Evolutionary conservation across 106 monocot species (phyloP), one percentile per base, ranked within the genome.

Genomic region (Narthecium ossifragum): DNA sequence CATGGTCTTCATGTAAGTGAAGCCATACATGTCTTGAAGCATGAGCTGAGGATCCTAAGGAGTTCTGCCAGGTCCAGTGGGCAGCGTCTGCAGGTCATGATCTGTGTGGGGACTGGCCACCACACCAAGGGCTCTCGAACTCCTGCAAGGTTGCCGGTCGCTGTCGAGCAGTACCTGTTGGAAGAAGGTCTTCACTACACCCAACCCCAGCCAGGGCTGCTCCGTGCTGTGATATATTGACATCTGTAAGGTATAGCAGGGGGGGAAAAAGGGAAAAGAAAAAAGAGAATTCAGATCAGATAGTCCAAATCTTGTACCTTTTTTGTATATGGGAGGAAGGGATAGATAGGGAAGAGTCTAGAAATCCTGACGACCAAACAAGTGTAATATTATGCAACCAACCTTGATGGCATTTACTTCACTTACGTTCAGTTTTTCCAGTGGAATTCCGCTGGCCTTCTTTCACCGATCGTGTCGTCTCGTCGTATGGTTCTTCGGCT

Each of bases 1-100:
- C 88, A 88, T 13, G 91, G 87, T 4, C 98, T 99, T 53, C 91
- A 91, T 36, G 80, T 80, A 15, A 82, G 57, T 8, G 98, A 99
- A 61, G 98, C 91, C 10, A 70, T 99, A 48, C 87, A 99, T 24
- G 84, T 88, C 31, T 64, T 99, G 26, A 78, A 91, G 67, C 75
- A 88, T 34, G 91, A 99, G 54, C 50, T 99, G 30, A 66, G 45
- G 58, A 67, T 65, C 60, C 41, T 84, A 72, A 79, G 72, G 70
- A 78, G 67, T 49, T 63, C 70, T 2, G 83, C 79, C 9, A 71
- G 91, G 64, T 69, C 87, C 0, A 40, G 73, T 2, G 86, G 87
- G 7, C 76, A 79, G 46, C 75, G 69, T 1, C 68, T 91, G 25
- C 81, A 82, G 66, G 84, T 77, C 27, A 74, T 88, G 75, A 75